Evolutionary conservation across 2,329 filamentous ascomycete genomes (phyloP), one percentile per base, ranked within the genome.

Genomic region (Scytalidium lignicola): DNA sequence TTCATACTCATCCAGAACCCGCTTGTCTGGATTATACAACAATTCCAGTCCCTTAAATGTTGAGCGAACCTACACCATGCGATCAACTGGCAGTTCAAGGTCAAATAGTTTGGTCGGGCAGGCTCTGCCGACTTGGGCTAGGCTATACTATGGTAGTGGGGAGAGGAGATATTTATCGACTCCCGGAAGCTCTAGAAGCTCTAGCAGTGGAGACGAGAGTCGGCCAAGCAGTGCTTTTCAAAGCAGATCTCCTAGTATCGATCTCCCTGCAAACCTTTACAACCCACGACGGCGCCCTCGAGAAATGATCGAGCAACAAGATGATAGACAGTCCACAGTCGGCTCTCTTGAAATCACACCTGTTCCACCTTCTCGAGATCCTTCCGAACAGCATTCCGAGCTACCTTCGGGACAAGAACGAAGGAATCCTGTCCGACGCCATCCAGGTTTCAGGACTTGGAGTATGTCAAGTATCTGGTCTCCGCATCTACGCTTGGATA

Each of bases 401-500:
- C 32, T 49, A 15, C 61, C 58, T 26, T 55, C 64, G 29, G 60
- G 54, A 15, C 8, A 37, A n/a, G 32, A 8, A 37, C 29, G 55
- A 65, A 12, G 59, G 67, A 64, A 62, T 15, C 59, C 60, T 10
- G 58, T 62, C 44, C 23, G 48, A 49, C 18, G 43, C 17, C 10
- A 19, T 28, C 21, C 10, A 8, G 32, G 54, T 12, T 59, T 58
- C 23, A 57, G 62, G 43, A 62, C 63, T 54, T 79, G 83, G 48
- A 76, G 79, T 55, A 76, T 86, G 58, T 79, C 83, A 32, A 76
- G 80, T 55, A 75, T 86, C 54, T 89, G 85, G 83, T 89, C 85
- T 3, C 86, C 87, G 9, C 87, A 90, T 66, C 69, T 91, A 23
- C 76, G 78, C 45, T 71, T 74, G 12, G 86, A 90, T 62, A 75